phyloP scores from a whole-genome alignment of 1,139 yeast species.

The Scheffersomyces quercinus region DNA sequence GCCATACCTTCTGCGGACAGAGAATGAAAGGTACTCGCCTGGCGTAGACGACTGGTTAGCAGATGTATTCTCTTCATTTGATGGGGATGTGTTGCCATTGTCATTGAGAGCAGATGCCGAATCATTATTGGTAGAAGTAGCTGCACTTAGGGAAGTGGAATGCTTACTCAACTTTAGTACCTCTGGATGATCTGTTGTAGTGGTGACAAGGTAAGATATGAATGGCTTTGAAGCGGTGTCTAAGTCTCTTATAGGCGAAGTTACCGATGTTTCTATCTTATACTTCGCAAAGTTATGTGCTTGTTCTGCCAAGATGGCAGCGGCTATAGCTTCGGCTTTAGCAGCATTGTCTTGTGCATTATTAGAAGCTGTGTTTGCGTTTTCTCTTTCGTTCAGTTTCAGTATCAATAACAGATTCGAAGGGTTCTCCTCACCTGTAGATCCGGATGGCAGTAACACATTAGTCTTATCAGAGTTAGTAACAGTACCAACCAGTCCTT shows the following conservation, averaged over 20 bases:
- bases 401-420: neutral
- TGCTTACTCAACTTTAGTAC: slow-evolving; percentile 31
- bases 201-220: slow-evolving; percentile 76
- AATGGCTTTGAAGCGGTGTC: slow-evolving; percentile 79
- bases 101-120: neutral
- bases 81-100: neutral
- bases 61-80: neutral
- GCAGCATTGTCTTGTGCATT: slow-evolving; percentile 1
- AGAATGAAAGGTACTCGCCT: slow-evolving; percentile 38
- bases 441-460: neutral
- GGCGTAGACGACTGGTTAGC: slow-evolving; percentile 22
- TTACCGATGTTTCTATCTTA: slow-evolving; percentile 47
- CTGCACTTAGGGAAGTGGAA: neutral
- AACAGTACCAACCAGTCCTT: neutral
- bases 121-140: no score
- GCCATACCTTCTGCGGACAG: slow-evolving; percentile 75
- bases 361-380: neutral
- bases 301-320: slow-evolving; percentile 3
- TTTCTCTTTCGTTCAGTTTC: no score
- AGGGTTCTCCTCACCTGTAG: neutral
- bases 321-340: neutral
- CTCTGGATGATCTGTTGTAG: slow-evolving; percentile 53
- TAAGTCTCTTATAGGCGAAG: slow-evolving; percentile 73
- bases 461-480: neutral
- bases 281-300: slow-evolving; percentile 21